Base-by-base conservation (phyloP, 2,329 filamentous ascomycete genomes). In the Aspergillus uvarum region DNA sequence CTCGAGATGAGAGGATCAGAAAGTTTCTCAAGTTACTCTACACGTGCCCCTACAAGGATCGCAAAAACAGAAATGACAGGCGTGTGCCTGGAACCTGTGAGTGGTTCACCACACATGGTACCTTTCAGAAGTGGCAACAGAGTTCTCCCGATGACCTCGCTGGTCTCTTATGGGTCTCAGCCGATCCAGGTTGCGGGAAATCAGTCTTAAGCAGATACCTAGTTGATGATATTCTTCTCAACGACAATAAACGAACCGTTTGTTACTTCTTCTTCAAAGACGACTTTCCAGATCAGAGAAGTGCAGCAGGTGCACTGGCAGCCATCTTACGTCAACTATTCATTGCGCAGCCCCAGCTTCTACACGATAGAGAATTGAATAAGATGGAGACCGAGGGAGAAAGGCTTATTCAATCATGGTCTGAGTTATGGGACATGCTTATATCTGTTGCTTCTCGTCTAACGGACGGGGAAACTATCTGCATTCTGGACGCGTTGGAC, bases 241-340 rank as follows among this genome's bases (percentile, higher is more conserved):
- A 16, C 1, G 12, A 35, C 11, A 35, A 35, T 35, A 14, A 6
- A 16, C 32, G 12, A 12, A 60, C 31, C 11, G 49, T 58, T 10
- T 61, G 56, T 29, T 80, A 80, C 54, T 81, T 79, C 67, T 81
- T 80, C 67, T 81, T 80, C 69, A 79, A 79, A 38, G 77, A 79
- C n/a, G 69, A 71, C 51, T 73, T 71, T 26, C 65, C 72, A 4
- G 71, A 77, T 21, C 76, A 79, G 47, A 74, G 60, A 16, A 70
- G 51, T 10, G 31, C 63, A 4, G 61, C 60, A 12, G 62, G 29
- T 42, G 77, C 77, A 11, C 44, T 80, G 0, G 70, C 72, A 31
- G 72, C 68, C 22, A 64, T 80, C 0, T 47, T 81, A 4, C 74
- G 72, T n/a, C 78, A 80, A 32, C 59, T 81, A 0, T 1, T 74